phyloP scores from a whole-genome alignment of 176 grass and related monocot genomes.

The Coix lacrymajobi region DNA sequence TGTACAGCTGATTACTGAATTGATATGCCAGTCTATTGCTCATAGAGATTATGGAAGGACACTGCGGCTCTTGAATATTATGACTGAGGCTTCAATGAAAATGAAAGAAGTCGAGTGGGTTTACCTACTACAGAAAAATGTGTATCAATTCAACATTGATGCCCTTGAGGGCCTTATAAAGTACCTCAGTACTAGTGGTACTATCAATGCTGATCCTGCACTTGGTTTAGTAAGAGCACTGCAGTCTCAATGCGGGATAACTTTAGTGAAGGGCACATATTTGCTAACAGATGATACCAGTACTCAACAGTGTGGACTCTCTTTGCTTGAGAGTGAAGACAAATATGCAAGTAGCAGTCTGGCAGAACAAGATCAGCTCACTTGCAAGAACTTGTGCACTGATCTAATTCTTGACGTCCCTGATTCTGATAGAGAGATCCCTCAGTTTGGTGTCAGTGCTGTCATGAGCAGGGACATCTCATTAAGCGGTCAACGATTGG shows the following conservation, averaged over 20 bases:
- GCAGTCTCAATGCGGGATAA: conserved; percentile 19
- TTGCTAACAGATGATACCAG: background rate
- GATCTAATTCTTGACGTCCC: background rate
- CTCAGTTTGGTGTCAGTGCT: background rate
- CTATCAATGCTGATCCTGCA: background rate
- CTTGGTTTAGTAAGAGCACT: conserved; percentile 33
- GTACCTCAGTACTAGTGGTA: conserved; percentile 11
- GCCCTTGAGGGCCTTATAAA: conserved; percentile 7
- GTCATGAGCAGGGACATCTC: conserved; percentile 1
- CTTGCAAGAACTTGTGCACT: background rate
- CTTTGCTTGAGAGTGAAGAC: background rate
- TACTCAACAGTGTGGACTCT: conserved; percentile 1
- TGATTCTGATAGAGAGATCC: background rate
- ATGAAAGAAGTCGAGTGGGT: conserved; percentile 35
- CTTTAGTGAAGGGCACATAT: conserved; percentile 5
- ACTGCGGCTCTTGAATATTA: conserved; percentile 33
- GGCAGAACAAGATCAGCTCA: conserved; percentile 9
- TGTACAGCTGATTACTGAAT: conserved; percentile 33
- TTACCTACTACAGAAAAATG: conserved; percentile 42
- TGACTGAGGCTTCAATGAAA: conserved; percentile 23
- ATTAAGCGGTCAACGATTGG: background rate
- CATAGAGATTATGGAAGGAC: conserved; percentile 20
- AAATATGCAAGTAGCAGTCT: background rate
- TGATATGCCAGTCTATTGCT: conserved; percentile 38
- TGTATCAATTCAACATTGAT: conserved; percentile 24